Percentiles rank a stretch among this genome's conserved stretches.
Conservation (phyloP, 495 filamentous ascomycete genomes). For the Astrothelium subdiscretum region DNA sequence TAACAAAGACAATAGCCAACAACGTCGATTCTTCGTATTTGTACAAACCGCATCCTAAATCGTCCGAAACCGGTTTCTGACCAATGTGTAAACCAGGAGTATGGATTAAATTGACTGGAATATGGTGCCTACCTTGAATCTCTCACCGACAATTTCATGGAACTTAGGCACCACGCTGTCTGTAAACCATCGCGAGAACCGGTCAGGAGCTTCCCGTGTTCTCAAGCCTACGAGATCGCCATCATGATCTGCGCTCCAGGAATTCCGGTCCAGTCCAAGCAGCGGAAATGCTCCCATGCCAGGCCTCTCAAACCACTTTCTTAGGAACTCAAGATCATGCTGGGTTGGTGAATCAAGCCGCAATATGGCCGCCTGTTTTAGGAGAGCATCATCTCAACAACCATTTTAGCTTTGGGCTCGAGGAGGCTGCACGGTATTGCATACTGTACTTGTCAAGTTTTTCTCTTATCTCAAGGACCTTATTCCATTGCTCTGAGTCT, state of each 20-base stretch:
- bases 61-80: neutral
- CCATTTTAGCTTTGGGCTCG: neutral
- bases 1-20: constrained; percentile 5
- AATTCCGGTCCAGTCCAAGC: constrained; percentile 7
- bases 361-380: constrained; percentile 1
- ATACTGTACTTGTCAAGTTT: constrained; percentile 18
- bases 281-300: constrained; percentile 12
- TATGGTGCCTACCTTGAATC: neutral
- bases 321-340: constrained; percentile 11
- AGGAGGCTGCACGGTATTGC: neutral
- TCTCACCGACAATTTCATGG: neutral
- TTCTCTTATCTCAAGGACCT: constrained; percentile 9
- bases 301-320: constrained; percentile 10
- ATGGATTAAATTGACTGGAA: neutral
- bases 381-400: constrained; percentile 5
- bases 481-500: constrained; percentile 15
- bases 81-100: neutral
- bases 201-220: constrained; percentile 7
- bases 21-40: constrained; percentile 10
- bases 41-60: neutral
- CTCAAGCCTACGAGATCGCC: constrained; percentile 10
- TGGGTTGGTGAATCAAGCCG: neutral
- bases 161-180: neutral
- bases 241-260: constrained; percentile 1
- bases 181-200: neutral